Evolutionary conservation across 768 basidiomycete genomes (phyloP).

Genomic region (Phylloporus rhodoxanthus): DNA sequence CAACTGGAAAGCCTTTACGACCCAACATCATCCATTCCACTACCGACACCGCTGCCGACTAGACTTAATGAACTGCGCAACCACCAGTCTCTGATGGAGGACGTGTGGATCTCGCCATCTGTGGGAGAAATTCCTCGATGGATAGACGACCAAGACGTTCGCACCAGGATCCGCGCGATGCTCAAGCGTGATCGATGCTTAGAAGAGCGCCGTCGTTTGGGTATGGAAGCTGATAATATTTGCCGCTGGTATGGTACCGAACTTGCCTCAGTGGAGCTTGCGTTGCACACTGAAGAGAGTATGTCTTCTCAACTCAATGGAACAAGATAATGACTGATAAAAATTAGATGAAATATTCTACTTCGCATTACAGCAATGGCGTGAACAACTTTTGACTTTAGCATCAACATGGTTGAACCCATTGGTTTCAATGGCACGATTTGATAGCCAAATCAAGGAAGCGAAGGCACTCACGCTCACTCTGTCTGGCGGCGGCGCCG

Average conservation of each 20-base stretch:
- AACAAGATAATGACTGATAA: too few species aligned
- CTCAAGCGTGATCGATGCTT: not conserved
- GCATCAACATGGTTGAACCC: too few species aligned
- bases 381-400: too few species aligned
- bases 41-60: slow-evolving; percentile 30
- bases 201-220: not conserved
- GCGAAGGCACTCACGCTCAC: too few species aligned
- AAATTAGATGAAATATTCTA: too few species aligned
- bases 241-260: slow-evolving; percentile 32
- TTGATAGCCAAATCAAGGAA: too few species aligned
- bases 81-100: slow-evolving; percentile 29
- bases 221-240: slow-evolving; percentile 23
- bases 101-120: slow-evolving; percentile 15
- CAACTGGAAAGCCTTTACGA: slow-evolving; percentile 15
- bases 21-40: slow-evolving; percentile 27
- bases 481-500: too few species aligned
- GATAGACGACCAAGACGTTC: not conserved
- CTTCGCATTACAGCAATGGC: too few species aligned
- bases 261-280: slow-evolving; percentile 20
- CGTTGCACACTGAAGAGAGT: slow-evolving; percentile 3
- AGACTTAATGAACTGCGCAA: slow-evolving; percentile 18
- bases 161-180: not conserved
- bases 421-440: too few species aligned
- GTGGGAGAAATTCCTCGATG: not conserved
- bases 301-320: too few species aligned